phyloP scores from a whole-genome alignment of 306 rosid genomes.

The Cucumis cinereus region DNA sequence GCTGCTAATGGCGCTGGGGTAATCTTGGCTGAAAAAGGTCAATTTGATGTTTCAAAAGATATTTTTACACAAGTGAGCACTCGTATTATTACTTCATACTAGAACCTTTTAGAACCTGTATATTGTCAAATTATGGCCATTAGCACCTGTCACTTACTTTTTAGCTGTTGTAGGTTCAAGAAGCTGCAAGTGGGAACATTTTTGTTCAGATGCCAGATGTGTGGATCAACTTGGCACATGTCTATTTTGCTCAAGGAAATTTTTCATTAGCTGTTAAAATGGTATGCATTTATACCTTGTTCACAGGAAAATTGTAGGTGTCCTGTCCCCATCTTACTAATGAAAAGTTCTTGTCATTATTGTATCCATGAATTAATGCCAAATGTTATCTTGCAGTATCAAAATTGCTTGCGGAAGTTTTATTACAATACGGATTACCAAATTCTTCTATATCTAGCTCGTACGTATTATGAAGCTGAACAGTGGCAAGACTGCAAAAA shows the following conservation, averaged over 20 bases:
- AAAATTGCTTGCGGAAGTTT: slow-evolving; percentile 94
- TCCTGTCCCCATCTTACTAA: slow-evolving; percentile 6
- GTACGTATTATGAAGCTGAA: slow-evolving; percentile 94
- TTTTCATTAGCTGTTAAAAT: slow-evolving; percentile 90
- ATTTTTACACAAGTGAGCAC: slow-evolving; percentile 13
- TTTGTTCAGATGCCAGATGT: slow-evolving; percentile 99
- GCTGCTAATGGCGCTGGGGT: slow-evolving; percentile 99
- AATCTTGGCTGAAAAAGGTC: slow-evolving; percentile 94
- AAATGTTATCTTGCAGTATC: slow-evolving; percentile 61
- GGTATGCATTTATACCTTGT: slow-evolving; percentile 31
- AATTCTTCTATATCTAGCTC: slow-evolving; percentile 88
- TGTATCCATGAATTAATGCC: slow-evolving; percentile 18
- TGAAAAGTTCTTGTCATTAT: slow-evolving; percentile 7
- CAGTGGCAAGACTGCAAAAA: slow-evolving; percentile 99
- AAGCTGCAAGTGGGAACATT: slow-evolving; percentile 98
- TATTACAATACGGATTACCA: slow-evolving; percentile 88
- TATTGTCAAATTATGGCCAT: slow-evolving; percentile 11
- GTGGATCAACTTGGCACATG: slow-evolving; percentile 97
- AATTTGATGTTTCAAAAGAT: slow-evolving; percentile 82
- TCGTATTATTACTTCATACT: slow-evolving; percentile 7
- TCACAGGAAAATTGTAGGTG: slow-evolving; percentile 7
- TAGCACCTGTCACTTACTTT: slow-evolving; percentile 12
- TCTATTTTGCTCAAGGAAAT: slow-evolving; percentile 96
- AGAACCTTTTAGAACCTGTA: slow-evolving; percentile 5
- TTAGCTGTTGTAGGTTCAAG: slow-evolving; percentile 66